Percentiles rank a stretch among this genome's conserved stretches.
These are phyloP conservation scores for Boeremia lycopersici DNA, from an alignment of 2,329 filamentous ascomycete species.

Conservation along the genomic window DNA sequence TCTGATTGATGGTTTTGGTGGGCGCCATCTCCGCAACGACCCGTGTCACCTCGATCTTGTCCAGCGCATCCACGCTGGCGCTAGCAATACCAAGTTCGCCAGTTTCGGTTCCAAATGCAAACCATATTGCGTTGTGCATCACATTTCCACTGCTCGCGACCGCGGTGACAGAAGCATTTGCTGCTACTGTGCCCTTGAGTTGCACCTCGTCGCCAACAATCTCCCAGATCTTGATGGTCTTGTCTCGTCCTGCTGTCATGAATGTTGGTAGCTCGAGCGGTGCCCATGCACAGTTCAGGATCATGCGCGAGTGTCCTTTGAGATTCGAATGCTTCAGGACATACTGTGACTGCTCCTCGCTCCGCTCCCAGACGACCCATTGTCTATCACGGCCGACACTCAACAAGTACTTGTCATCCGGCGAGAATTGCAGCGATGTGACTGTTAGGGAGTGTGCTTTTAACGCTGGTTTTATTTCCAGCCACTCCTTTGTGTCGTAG, in stretches of 20 bases:
- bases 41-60: constrained; percentile 21
- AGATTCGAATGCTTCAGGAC: constrained; percentile 67
- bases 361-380: constrained; percentile 79
- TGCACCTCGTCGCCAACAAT: constrained; percentile 30
- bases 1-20: constrained; percentile 39
- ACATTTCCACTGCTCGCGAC: constrained; percentile 27
- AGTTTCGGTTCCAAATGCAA: constrained; percentile 44
- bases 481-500: constrained; percentile 87
- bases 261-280: constrained; percentile 60
- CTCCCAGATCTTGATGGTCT: constrained; percentile 70
- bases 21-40: constrained; percentile 26
- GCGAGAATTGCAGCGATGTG: constrained; percentile 79
- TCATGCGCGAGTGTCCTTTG: constrained; percentile 92
- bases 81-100: constrained; percentile 34
- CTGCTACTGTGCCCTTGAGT: constrained; percentile 32
- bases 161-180: constrained; percentile 38
- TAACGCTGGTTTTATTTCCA: constrained; percentile 82
- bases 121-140: constrained; percentile 7
- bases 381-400: constrained; percentile 91
- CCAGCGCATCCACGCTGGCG: constrained; percentile 11
- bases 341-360: constrained; percentile 55
- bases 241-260: constrained; percentile 89
- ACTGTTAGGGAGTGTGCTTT: constrained; percentile 87
- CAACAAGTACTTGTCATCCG: constrained; percentile 74
- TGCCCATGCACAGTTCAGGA: constrained; percentile 86